Evolutionary conservation across 179 eudicot species (phyloP).

Genomic region (Drosera spatulata): DNA sequence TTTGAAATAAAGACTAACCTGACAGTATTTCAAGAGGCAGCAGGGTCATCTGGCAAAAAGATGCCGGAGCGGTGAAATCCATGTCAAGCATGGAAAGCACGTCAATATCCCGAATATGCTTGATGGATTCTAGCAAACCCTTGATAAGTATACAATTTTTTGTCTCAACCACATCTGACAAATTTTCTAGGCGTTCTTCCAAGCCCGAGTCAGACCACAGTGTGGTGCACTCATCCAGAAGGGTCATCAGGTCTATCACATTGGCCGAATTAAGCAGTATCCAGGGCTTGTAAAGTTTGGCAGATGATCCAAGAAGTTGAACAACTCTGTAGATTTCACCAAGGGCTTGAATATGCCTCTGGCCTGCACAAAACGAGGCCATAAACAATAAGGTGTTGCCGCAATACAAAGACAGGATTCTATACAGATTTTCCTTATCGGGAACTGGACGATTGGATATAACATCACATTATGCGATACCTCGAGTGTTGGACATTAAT

Average conservation of each 20-base stretch:
- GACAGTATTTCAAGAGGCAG: slow-evolving; percentile 38
- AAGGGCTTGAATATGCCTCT: slow-evolving; percentile 39
- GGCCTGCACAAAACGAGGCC: slow-evolving; percentile 36
- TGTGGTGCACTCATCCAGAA: slow-evolving; percentile 47
- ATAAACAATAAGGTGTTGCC: too few relatives aligned
- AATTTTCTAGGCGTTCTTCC: slow-evolving; percentile 37
- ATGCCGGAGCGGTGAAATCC: slow-evolving; percentile 23
- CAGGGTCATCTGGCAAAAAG: slow-evolving; percentile 50
- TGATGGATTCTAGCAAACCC: slow-evolving; percentile 36
- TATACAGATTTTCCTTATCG: too few relatives aligned
- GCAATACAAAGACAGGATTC: too few relatives aligned
- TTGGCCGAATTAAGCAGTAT: slow-evolving; percentile 22
- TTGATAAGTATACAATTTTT: slow-evolving; percentile 19
- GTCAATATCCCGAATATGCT: slow-evolving; percentile 33
- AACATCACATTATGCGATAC: slow-evolving; percentile 19
- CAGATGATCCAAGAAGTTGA: slow-evolving; percentile 47
- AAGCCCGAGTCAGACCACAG: slow-evolving; percentile 64
- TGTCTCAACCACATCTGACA: slow-evolving; percentile 20
- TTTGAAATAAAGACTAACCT: slow-evolving; percentile 30
- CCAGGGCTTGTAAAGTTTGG: slow-evolving; percentile 65
- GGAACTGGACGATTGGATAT: too few relatives aligned
- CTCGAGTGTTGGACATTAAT: slow-evolving; percentile 44
- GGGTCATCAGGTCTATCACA: slow-evolving; percentile 14
- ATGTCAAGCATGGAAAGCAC: slow-evolving; percentile 24
- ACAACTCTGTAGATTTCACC: slow-evolving; percentile 76